A percentile compares a stretch with the other conserved stretches of the same genome.
Conservation (phyloP, 305 asterid species). For the Fraxinus angustifolia region DNA sequence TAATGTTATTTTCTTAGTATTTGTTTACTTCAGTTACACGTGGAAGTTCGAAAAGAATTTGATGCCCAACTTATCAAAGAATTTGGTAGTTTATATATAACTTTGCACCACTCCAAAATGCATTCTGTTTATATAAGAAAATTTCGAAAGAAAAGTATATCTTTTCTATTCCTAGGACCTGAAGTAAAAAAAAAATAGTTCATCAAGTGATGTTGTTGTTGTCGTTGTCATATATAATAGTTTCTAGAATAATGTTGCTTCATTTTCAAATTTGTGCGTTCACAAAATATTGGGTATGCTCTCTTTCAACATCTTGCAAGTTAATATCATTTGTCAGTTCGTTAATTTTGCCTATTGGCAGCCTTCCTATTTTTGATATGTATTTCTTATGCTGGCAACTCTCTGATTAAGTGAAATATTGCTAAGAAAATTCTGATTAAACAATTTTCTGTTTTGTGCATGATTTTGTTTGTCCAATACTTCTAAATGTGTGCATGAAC, state of each 20-base stretch:
- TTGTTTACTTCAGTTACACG: not conserved
- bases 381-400: not conserved
- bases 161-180: not conserved
- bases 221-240: not conserved
- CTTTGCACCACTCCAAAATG: not conserved
- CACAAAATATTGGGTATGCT: not conserved
- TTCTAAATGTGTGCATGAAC: not conserved
- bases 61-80: not conserved
- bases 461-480: not conserved
- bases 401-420: not conserved
- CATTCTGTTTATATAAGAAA: not conserved
- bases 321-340: not conserved
- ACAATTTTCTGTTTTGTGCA: not conserved
- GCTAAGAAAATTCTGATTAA: not conserved
- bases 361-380: not conserved
- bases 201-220: not conserved
- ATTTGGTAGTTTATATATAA: too few relatives aligned
- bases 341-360: not conserved
- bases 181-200: not conserved
- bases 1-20: not conserved
- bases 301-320: not conserved
- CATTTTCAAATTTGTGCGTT: too few relatives aligned
- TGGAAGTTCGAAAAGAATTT: not conserved
- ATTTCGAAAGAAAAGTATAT: not conserved
- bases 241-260: too few relatives aligned